Evolutionary conservation across 768 basidiomycete species (phyloP).

Genomic region (Tephrocybe sp.): DNA sequence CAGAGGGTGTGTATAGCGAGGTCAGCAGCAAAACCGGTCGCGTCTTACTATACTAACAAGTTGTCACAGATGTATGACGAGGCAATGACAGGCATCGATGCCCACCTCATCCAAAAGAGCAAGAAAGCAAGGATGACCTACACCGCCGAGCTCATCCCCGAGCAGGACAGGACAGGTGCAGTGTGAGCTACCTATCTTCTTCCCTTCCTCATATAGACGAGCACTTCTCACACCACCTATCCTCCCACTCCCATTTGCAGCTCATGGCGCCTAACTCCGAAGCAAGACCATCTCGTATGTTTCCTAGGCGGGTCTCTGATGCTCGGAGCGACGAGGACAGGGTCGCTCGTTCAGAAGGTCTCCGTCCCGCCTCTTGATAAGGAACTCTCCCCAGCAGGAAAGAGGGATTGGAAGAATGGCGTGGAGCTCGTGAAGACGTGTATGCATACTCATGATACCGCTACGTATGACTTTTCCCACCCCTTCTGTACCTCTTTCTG

Average conservation of each 20-base stretch:
- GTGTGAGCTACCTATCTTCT: slow-evolving; percentile 27
- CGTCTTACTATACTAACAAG: no score
- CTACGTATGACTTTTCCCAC: slow-evolving; percentile 57
- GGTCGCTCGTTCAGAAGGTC: slow-evolving; percentile 50
- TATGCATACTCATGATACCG: slow-evolving; percentile 80
- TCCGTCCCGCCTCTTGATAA: slow-evolving; percentile 67
- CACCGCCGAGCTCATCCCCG: slow-evolving; percentile 80
- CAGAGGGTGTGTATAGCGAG: slow-evolving; percentile 75
- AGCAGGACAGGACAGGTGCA: slow-evolving; percentile 36
- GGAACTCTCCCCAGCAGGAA: slow-evolving; percentile 60
- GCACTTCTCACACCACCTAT: no score
- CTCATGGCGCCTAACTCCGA: slow-evolving; percentile 73
- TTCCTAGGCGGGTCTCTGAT: slow-evolving; percentile 93
- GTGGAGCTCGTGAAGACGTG: slow-evolving; percentile 85
- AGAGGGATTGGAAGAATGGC: slow-evolving; percentile 82
- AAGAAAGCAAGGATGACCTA: slow-evolving; percentile 61
- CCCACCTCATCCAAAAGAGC: slow-evolving; percentile 69
- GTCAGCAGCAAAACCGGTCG: slow-evolving; percentile 45
- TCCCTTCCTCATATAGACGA: neutral
- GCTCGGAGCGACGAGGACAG: slow-evolving; percentile 78
- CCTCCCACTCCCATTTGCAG: slow-evolving; percentile 30
- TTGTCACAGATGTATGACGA: slow-evolving; percentile 86
- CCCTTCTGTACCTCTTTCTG: neutral
- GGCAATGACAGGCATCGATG: slow-evolving; percentile 80
- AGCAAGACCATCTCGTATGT: slow-evolving; percentile 96